Evolutionary conservation across 2,329 filamentous ascomycete genomes (phyloP).

Genomic region (Botrytis squamosa): DNA sequence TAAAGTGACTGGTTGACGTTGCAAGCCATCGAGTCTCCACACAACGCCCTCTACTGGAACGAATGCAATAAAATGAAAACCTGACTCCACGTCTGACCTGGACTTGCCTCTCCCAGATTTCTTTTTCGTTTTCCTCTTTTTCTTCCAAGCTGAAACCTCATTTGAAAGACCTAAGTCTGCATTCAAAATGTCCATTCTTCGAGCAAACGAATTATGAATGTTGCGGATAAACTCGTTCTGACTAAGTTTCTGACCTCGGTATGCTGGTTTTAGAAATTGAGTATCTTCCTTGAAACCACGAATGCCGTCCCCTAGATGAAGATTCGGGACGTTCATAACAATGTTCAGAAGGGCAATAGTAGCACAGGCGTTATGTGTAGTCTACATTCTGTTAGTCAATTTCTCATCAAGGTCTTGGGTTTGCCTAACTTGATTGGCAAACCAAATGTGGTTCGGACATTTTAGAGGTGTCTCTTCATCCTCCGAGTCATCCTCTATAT

Average conservation of each 20-base stretch:
- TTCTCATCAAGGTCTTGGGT: slow-evolving; percentile 3
- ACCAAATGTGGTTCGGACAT: slow-evolving; percentile 75
- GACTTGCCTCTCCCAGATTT: slow-evolving; percentile 43
- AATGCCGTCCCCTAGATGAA: slow-evolving; percentile 70
- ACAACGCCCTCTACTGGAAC: slow-evolving; percentile 71
- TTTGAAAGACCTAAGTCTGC: slow-evolving; percentile 65
- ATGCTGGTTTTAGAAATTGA: slow-evolving; percentile 62
- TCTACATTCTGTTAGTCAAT: slow-evolving; percentile 47
- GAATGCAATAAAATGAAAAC: slow-evolving; percentile 88
- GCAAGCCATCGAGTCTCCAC: slow-evolving; percentile 88
- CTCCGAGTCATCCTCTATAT: slow-evolving; percentile 49
- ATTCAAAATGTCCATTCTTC: slow-evolving; percentile 74
- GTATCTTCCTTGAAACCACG: slow-evolving; percentile 72
- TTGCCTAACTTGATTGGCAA: slow-evolving; percentile 75
- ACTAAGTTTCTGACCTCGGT: slow-evolving; percentile 74
- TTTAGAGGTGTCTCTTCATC: slow-evolving; percentile 51
- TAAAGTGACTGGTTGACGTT: slow-evolving; percentile 65
- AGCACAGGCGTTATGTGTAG: slow-evolving; percentile 80
- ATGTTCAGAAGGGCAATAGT: slow-evolving; percentile 93
- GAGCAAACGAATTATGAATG: slow-evolving; percentile 85
- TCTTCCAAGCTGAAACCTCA: slow-evolving; percentile 41
- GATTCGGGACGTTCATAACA: slow-evolving; percentile 72
- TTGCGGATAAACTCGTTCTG: slow-evolving; percentile 73
- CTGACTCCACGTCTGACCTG: slow-evolving; percentile 55
- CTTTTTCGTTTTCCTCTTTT: slow-evolving; percentile 42